phyloP scores from a whole-genome alignment of 257 asterid species.

The Gynochthodes officinalis region DNA sequence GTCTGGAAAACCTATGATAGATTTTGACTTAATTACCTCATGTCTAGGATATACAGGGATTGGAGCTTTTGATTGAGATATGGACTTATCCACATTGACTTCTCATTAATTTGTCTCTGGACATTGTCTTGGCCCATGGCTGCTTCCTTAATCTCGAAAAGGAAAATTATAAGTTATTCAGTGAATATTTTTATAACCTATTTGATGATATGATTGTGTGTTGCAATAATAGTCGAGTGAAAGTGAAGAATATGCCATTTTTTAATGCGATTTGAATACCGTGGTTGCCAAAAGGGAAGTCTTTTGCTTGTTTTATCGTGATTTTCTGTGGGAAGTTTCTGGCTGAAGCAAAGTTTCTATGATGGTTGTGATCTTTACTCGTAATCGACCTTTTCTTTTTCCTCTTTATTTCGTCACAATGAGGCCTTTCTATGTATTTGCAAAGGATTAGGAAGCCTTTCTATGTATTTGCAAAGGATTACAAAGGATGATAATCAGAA shows the following conservation, averaged over 20 bases:
- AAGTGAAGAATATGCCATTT: neutral
- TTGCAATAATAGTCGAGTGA: neutral
- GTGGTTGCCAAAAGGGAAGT: neutral
- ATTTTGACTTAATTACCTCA: too few relatives aligned
- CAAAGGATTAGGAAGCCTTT: neutral
- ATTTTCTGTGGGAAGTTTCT: neutral
- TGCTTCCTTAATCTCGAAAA: neutral
- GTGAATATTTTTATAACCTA: neutral
- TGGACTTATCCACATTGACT: too few relatives aligned
- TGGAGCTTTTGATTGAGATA: too few relatives aligned
- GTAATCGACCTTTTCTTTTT: neutral
- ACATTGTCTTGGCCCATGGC: neutral
- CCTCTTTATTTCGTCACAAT: neutral
- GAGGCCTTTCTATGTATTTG: neutral
- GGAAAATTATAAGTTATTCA: neutral
- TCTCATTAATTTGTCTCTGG: neutral
- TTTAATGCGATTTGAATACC: neutral
- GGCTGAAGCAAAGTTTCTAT: neutral
- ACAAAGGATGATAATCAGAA: neutral
- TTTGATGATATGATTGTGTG: neutral
- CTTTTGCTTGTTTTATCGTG: neutral
- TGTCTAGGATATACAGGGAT: too few relatives aligned
- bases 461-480: neutral
- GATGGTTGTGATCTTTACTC: neutral
- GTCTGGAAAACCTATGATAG: too few relatives aligned